Conservation (phyloP, 1,284 basidiomycete species). For the Leccinum fallax region DNA sequence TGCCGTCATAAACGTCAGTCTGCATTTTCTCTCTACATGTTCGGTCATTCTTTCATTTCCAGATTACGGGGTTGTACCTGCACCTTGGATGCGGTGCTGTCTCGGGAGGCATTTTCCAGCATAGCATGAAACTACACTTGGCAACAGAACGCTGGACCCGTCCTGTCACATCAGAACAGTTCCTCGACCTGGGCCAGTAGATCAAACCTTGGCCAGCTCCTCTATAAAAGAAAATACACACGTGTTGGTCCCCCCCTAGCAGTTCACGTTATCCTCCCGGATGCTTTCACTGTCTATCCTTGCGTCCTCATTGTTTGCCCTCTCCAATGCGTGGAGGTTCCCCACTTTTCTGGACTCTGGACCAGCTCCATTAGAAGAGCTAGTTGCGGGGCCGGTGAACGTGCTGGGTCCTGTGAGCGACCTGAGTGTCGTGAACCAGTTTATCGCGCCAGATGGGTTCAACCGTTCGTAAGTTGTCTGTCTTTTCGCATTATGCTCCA, state of each 20-base stretch:
- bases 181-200: not conserved
- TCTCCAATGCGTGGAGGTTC: not conserved
- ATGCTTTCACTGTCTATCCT: not conserved
- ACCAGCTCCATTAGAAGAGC: not conserved
- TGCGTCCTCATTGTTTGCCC: not conserved
- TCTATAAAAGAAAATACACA: slow-evolving; percentile 17
- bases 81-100: not conserved
- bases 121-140: not conserved
- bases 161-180: not conserved
- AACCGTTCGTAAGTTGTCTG: slow-evolving; percentile 30
- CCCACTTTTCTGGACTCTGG: not conserved
- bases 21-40: too few relatives aligned
- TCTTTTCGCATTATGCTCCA: not conserved
- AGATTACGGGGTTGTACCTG: not conserved
- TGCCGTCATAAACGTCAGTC: not conserved
- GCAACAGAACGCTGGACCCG: not conserved
- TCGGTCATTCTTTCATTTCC: not conserved
- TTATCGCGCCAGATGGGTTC: slow-evolving; percentile 40
- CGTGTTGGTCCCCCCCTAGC: not conserved
- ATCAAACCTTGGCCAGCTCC: not conserved
- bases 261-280: not conserved
- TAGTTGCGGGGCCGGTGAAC: not conserved
- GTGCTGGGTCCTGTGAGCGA: slow-evolving; percentile 21
- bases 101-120: not conserved
- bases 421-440: slow-evolving; percentile 28